Conservation (phyloP, 2,329 filamentous ascomycete species). For the Aspergillus sp. region DNA sequence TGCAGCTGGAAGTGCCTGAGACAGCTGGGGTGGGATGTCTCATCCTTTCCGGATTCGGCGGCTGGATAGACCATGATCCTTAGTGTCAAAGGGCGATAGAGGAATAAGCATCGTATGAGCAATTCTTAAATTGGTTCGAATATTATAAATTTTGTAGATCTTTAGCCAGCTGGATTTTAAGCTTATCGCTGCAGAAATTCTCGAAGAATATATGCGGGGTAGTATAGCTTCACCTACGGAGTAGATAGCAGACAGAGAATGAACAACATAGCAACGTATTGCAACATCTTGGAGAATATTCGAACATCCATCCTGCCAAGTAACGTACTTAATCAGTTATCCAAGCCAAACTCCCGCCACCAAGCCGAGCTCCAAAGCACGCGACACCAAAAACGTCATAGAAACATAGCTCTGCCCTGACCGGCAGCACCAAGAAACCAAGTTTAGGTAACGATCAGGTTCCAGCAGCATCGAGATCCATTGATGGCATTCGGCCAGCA, state of each 20-base stretch:
- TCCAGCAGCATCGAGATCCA: not conserved
- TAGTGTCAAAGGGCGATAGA: not conserved
- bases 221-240: not conserved
- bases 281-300: not conserved
- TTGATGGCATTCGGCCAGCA: not conserved
- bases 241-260: not conserved
- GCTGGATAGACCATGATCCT: not conserved
- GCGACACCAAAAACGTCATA: not conserved
- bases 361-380: not conserved
- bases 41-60: constrained; percentile 1
- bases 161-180: not conserved
- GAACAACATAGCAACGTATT: not conserved
- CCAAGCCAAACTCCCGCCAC: not conserved
- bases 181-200: not conserved
- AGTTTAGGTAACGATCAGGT: not conserved
- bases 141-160: not conserved
- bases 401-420: not conserved
- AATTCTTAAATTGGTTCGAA: not conserved
- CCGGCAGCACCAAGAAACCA: not conserved
- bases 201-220: not conserved
- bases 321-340: not conserved
- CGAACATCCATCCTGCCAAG: not conserved
- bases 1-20: not conserved
- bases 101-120: not conserved
- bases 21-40: not conserved